Percentiles rank a stretch among this genome's conserved stretches.
Conservation (phyloP, 805 yeast genomes). For the Myxozyma neotropica region DNA sequence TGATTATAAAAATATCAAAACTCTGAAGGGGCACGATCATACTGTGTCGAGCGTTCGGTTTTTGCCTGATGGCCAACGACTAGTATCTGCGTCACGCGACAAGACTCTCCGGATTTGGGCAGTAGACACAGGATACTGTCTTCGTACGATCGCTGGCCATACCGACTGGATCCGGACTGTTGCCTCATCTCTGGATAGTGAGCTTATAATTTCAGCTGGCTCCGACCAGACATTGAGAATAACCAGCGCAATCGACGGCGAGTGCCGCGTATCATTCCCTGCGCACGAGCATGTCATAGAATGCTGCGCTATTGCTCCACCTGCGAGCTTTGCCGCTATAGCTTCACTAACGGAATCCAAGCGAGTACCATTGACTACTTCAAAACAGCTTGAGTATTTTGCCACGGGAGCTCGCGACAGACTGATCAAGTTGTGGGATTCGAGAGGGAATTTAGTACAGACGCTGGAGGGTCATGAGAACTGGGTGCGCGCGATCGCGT, state of each 20-base stretch:
- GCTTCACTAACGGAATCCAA: constrained; percentile 10
- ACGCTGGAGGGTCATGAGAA: constrained; percentile 76
- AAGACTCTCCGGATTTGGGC: constrained; percentile 84
- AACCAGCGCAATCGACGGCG: constrained; percentile 66
- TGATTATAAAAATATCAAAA: constrained; percentile 57
- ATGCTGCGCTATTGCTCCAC: constrained; percentile 66
- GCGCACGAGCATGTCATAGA: constrained; percentile 81
- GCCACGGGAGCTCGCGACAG: constrained; percentile 82
- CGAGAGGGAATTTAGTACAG: constrained; percentile 60
- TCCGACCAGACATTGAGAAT: constrained; percentile 75
- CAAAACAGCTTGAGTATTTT: constrained; percentile 55
- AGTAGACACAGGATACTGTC: constrained; percentile 64
- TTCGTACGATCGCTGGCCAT: constrained; percentile 71
- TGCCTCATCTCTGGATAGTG: constrained; percentile 52
- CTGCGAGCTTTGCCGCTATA: constrained; percentile 26
- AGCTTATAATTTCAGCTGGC: constrained; percentile 69
- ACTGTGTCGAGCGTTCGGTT: constrained; percentile 69
- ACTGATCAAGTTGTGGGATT: constrained; percentile 70
- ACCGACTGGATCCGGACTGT: constrained; percentile 84
- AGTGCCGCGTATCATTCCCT: constrained; percentile 63
- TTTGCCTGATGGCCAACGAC: constrained; percentile 53
- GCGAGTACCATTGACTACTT: neutral
- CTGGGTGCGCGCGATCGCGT: constrained; percentile 73
- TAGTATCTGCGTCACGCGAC: constrained; percentile 81
- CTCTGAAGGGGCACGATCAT: constrained; percentile 85